A percentile compares a stretch with the other conserved stretches of the same genome.
These are phyloP conservation scores for Fusarium domesticum DNA, from an alignment of 2,329 filamentous ascomycete species.

Conservation along the genomic window DNA sequence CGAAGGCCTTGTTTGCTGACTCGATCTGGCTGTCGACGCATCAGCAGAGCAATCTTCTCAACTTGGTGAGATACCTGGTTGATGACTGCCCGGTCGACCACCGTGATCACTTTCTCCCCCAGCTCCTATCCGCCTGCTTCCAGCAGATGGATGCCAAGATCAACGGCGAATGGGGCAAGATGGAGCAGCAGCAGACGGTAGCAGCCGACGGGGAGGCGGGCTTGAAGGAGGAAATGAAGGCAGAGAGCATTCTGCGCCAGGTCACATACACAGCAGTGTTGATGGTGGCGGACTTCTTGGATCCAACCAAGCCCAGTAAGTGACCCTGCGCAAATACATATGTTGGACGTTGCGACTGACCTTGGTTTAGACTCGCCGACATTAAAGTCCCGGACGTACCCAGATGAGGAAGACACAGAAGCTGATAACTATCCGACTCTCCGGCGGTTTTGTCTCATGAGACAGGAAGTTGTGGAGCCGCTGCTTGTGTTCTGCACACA, in stretches of 20 bases:
- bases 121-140: slow-evolving; percentile 78
- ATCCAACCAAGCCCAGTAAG: slow-evolving; percentile 66
- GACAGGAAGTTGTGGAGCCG: slow-evolving; percentile 76
- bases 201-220: slow-evolving; percentile 68
- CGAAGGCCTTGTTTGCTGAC: slow-evolving; percentile 79
- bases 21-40: slow-evolving; percentile 82
- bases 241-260: slow-evolving; percentile 90
- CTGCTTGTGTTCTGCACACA: slow-evolving; percentile 90
- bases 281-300: slow-evolving; percentile 85
- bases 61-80: slow-evolving; percentile 82
- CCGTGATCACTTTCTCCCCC: slow-evolving; percentile 77
- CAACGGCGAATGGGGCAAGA: slow-evolving; percentile 77
- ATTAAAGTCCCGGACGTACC: slow-evolving; percentile 27
- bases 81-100: slow-evolving; percentile 84
- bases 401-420: slow-evolving; percentile 24
- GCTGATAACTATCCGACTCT: slow-evolving; percentile 54
- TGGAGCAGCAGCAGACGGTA: slow-evolving; percentile 61
- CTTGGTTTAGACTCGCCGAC: slow-evolving; percentile 32
- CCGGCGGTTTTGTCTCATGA: slow-evolving; percentile 77
- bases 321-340: slow-evolving; percentile 4
- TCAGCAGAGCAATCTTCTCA: slow-evolving; percentile 90
- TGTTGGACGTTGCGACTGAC: slow-evolving; percentile 14
- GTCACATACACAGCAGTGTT: slow-evolving; percentile 89
- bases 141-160: slow-evolving; percentile 85
- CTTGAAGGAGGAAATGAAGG: slow-evolving; percentile 94